Conservation (phyloP, 805 yeast genomes). For the Cyberlindnera galapagoensis region DNA sequence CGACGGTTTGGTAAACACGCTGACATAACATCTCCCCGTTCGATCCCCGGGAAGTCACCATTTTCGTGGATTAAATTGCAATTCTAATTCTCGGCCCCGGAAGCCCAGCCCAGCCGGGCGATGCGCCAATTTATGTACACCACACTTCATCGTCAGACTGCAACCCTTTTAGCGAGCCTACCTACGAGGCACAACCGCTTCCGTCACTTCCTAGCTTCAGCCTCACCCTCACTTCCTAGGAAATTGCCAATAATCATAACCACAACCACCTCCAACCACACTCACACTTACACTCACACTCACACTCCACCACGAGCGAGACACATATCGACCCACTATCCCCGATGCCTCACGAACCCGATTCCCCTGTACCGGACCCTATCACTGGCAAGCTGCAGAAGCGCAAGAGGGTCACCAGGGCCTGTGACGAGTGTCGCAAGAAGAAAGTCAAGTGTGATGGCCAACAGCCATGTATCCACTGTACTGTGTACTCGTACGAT, state of each 20-base stretch:
- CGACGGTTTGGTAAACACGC: constrained; percentile 4
- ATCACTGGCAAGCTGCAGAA: constrained; percentile 28
- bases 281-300: not conserved
- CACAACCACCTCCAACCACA: not conserved
- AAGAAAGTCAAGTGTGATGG: constrained; percentile 81
- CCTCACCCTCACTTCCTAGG: not conserved
- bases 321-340: not conserved
- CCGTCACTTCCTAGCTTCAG: not conserved
- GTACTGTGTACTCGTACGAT: constrained; percentile 72
- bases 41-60: no score
- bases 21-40: no score
- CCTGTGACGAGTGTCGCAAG: constrained; percentile 70
- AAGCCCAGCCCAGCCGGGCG: not conserved
- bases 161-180: not conserved
- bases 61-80: constrained; percentile 1
- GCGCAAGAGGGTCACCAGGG: constrained; percentile 62
- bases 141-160: not conserved
- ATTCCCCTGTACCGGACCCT: constrained; percentile 7
- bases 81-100: not conserved
- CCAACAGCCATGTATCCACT: constrained; percentile 69
- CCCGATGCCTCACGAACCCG: constrained; percentile 3
- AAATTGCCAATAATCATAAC: not conserved
- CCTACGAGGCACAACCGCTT: not conserved
- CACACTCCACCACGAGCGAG: not conserved
- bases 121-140: not conserved